Evolutionary conservation across 176 grass and related monocot species (phyloP).

Genomic region (Calamus simplicifolius): DNA sequence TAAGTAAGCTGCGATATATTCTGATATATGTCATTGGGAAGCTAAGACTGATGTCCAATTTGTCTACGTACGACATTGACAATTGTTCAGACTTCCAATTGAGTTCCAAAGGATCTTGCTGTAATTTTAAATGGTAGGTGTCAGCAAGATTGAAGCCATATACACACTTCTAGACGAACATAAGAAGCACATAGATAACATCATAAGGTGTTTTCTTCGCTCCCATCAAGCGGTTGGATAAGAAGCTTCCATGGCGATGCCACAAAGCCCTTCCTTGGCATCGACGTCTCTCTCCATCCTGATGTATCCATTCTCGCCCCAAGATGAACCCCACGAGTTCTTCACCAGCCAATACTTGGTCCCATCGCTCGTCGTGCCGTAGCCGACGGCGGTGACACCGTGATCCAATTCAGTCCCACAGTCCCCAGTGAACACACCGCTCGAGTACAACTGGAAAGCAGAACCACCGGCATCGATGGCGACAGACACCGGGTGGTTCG

Average conservation of each 20-base stretch:
- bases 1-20: too few species aligned
- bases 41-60: too few species aligned
- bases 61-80: too few species aligned
- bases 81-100: too few species aligned
- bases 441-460: conserved; percentile 44
- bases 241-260: conserved; percentile 41
- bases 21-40: too few species aligned
- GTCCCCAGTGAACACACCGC: conserved; percentile 35
- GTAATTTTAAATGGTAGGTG: too few species aligned
- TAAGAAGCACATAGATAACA: too few species aligned
- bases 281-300: conserved; percentile 32
- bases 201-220: too few species aligned
- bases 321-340: conserved; percentile 51
- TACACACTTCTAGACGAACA: too few species aligned
- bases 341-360: conserved; percentile 49
- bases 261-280: conserved; percentile 34
- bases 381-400: conserved; percentile 48
- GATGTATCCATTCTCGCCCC: conserved; percentile 52
- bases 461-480: conserved; percentile 16
- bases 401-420: conserved; percentile 43
- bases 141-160: too few species aligned
- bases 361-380: conserved; percentile 43
- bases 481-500: conserved; percentile 28
- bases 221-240: background rate
- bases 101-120: too few species aligned